Conservation (phyloP, 73 alveolate genomes). For the Tetrahymena malaccensis region DNA sequence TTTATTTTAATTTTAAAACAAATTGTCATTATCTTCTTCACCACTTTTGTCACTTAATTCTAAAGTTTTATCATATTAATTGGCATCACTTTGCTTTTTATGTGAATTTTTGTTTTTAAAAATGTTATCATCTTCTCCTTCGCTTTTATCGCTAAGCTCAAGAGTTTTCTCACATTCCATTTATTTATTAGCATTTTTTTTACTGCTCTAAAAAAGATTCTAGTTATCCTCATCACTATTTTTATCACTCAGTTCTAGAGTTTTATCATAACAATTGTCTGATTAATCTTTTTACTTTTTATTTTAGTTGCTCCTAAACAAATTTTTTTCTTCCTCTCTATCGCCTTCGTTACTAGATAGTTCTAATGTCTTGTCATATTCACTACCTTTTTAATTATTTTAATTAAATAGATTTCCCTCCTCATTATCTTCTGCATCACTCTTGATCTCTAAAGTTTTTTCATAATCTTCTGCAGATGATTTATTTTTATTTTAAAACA, state of each 20-base stretch:
- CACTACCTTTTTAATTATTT: neutral
- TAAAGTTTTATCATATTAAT: neutral
- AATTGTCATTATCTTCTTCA: neutral
- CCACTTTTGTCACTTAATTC: neutral
- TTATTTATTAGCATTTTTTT: neutral
- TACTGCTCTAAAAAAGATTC: neutral
- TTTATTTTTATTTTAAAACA: neutral
- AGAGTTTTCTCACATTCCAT: neutral
- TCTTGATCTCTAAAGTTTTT: neutral
- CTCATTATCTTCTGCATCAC: neutral
- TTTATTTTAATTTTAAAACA: neutral
- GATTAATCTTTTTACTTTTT: neutral
- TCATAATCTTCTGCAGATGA: neutral
- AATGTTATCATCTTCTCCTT: neutral
- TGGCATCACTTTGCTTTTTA: neutral
- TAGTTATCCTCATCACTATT: neutral
- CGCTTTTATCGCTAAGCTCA: neutral
- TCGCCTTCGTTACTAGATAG: neutral
- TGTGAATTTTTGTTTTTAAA: neutral
- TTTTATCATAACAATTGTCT: neutral
- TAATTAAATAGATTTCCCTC: neutral
- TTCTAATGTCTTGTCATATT: neutral
- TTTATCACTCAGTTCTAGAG: neutral
- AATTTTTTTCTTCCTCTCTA: neutral
- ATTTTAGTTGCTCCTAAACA: neutral